Evolutionary conservation across 2,329 filamentous ascomycete genomes (phyloP).

Genomic region (Hypoxylon sp.): DNA sequence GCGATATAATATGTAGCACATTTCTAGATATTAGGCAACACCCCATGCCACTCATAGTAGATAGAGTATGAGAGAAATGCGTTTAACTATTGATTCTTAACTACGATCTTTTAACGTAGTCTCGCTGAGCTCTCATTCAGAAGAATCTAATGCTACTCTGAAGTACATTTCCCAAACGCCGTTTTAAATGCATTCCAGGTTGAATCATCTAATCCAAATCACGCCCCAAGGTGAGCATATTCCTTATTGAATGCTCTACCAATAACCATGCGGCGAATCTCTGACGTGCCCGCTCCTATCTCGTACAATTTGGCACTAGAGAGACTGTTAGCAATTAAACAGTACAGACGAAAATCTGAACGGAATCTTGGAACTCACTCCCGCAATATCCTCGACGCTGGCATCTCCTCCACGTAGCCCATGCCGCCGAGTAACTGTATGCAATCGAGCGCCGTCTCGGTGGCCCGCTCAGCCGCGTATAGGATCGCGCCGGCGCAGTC

Average conservation of each 20-base stretch:
- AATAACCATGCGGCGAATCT: conserved; percentile 95
- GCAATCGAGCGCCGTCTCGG: conserved; percentile 87
- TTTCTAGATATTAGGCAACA: not conserved
- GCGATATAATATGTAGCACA: not conserved
- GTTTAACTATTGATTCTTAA: not conserved
- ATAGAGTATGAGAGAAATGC: not conserved
- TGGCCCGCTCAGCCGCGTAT: conserved; percentile 92
- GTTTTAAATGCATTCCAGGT: conserved; percentile 40
- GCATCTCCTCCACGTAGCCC: conserved; percentile 96
- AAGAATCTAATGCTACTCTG: not conserved
- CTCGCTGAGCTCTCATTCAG: not conserved
- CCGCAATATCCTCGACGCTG: conserved; percentile 85
- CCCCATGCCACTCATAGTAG: not conserved
- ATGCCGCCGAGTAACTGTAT: conserved; percentile 95
- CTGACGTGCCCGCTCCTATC: conserved; percentile 96
- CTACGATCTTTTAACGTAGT: not conserved
- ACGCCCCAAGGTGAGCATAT: conserved; percentile 65
- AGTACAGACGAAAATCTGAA: not conserved
- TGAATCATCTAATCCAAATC: conserved; percentile 31
- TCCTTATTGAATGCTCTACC: conserved; percentile 92
- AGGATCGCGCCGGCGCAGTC: conserved; percentile 96
- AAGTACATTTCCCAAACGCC: conserved; percentile 38
- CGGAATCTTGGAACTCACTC: conserved; percentile 63
- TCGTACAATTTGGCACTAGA: conserved; percentile 84
- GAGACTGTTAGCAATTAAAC: conserved; percentile 51